These are phyloP conservation scores for Globisporangium perplexum DNA, from an alignment of 352 stramenopile genomes.

Conservation along the genomic window DNA sequence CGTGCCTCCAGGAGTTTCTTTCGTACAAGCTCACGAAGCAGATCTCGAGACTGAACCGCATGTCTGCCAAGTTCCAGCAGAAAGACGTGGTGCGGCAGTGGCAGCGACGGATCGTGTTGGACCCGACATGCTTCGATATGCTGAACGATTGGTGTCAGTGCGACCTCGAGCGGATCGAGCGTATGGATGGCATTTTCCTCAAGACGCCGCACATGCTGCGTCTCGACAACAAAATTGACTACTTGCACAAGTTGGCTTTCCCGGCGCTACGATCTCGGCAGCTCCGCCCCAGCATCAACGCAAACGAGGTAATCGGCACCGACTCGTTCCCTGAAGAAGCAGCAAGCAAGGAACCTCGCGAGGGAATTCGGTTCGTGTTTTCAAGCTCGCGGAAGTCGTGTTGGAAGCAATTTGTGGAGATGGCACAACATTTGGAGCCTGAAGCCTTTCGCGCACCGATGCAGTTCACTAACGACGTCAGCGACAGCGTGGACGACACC, in stretches of 20 bases:
- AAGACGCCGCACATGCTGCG: constrained; percentile 47
- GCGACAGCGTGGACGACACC: constrained; percentile 11
- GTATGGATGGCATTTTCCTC: constrained; percentile 44
- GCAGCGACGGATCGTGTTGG: constrained; percentile 31
- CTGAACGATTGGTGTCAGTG: constrained; percentile 66
- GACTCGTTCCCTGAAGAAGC: background rate
- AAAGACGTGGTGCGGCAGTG: constrained; percentile 41
- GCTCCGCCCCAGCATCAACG: background rate
- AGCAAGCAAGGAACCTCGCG: constrained; percentile 7
- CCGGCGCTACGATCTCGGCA: constrained; percentile 17
- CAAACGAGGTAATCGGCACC: background rate
- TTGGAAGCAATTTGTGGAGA: constrained; percentile 48
- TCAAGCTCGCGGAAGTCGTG: constrained; percentile 20
- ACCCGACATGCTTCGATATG: constrained; percentile 48
- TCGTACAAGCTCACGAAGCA: constrained; percentile 54
- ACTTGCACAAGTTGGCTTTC: constrained; percentile 34
- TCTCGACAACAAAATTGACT: constrained; percentile 64
- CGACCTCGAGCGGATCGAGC: constrained; percentile 37
- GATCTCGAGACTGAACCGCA: constrained; percentile 43
- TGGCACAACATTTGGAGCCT: constrained; percentile 26
- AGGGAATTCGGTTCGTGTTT: constrained; percentile 39
- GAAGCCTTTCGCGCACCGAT: constrained; percentile 43
- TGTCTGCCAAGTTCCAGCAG: constrained; percentile 35
- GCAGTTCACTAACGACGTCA: constrained; percentile 25
- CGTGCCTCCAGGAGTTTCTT: constrained; percentile 43